Base-by-base conservation (phyloP, 139 green algal species). In the Bryopsis sp. region DNA sequence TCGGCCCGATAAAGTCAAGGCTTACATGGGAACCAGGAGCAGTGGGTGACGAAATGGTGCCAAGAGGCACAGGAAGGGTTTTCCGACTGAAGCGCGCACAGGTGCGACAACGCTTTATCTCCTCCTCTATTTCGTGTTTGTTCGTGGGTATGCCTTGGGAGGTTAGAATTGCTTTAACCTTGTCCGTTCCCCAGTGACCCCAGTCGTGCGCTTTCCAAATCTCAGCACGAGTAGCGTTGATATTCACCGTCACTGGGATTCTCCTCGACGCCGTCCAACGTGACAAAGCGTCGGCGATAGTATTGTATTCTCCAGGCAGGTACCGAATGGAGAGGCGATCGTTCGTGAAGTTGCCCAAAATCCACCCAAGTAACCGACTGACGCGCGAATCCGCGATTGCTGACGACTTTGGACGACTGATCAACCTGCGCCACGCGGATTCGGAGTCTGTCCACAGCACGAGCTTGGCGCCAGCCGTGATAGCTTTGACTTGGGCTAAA, bases 1-100 rank as follows among this genome's bases (percentile, higher is more conserved):
- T 31, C 24, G 58, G 58, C 8, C 58, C 58, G 58, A 65, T 65
- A 39, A 46, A 65, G 31, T 65, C 58, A 31, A 65, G 39, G 26
- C 32, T 7, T 5, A 65, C 32, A 15, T 47, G 7, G 32, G 39
- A 31, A 22, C 29, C 29, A 39, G 28, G 15, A n/a, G n/a, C n/a
- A n/a, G n/a, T n/a, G n/a, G n/a, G n/a, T n/a, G n/a, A n/a, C n/a
- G n/a, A n/a, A n/a, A n/a, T n/a, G n/a, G n/a, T n/a, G n/a, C n/a
- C n/a, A n/a, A n/a, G n/a, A n/a, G n/a, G n/a, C n/a, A n/a, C n/a
- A n/a, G n/a, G n/a, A n/a, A n/a, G n/a, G n/a, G n/a, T n/a, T n/a
- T n/a, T n/a, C n/a, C n/a, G n/a, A n/a, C n/a, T n/a, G n/a, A n/a
- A n/a, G n/a, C n/a, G n/a, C n/a, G n/a, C n/a, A n/a, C n/a, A n/a